A percentile compares a stretch with the other conserved stretches of the same genome.
Evolutionary conservation across 2,329 filamentous ascomycete genomes (phyloP).

Genomic region (Acephala macrosclerotiorum): DNA sequence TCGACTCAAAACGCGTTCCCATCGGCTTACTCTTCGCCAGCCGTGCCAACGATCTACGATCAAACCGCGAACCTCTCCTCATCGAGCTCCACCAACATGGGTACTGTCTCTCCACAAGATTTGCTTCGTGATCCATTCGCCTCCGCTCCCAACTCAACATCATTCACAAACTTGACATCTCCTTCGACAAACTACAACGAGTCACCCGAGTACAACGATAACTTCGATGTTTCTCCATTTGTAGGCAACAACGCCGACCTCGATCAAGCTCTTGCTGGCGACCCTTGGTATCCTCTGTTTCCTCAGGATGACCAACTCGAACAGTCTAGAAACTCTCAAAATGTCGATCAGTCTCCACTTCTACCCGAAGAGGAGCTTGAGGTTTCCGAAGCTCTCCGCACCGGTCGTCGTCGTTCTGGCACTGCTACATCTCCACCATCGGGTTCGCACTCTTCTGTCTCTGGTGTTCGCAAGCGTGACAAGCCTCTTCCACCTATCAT

Average conservation of each 20-base stretch:
- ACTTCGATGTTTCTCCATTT: constrained; percentile 80
- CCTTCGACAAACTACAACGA: constrained; percentile 76
- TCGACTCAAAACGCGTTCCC: constrained; percentile 38
- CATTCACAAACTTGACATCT: constrained; percentile 85
- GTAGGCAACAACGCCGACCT: constrained; percentile 67
- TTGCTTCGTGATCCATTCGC: constrained; percentile 72
- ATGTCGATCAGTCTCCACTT: constrained; percentile 37
- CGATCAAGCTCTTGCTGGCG: constrained; percentile 48
- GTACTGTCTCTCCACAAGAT: constrained; percentile 86
- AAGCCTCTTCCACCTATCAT: constrained; percentile 83
- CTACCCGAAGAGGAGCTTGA: constrained; percentile 57
- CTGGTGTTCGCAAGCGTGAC: constrained; percentile 78
- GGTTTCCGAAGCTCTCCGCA: constrained; percentile 49
- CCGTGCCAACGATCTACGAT: constrained; percentile 57
- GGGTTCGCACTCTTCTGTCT: constrained; percentile 66
- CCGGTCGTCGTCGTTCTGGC: constrained; percentile 49
- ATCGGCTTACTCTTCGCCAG: constrained; percentile 43
- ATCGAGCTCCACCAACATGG: constrained; percentile 60
- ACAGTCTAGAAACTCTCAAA: constrained; percentile 27
- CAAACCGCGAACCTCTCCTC: constrained; percentile 47
- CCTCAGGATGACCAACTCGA: constrained; percentile 55
- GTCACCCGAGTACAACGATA: constrained; percentile 75
- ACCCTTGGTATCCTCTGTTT: constrained; percentile 79
- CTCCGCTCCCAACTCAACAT: constrained; percentile 82
- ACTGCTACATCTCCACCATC: constrained; percentile 56